Evolutionary conservation across 208 protist species (phyloP).

Genomic region (Trypanosoma vivax): DNA sequence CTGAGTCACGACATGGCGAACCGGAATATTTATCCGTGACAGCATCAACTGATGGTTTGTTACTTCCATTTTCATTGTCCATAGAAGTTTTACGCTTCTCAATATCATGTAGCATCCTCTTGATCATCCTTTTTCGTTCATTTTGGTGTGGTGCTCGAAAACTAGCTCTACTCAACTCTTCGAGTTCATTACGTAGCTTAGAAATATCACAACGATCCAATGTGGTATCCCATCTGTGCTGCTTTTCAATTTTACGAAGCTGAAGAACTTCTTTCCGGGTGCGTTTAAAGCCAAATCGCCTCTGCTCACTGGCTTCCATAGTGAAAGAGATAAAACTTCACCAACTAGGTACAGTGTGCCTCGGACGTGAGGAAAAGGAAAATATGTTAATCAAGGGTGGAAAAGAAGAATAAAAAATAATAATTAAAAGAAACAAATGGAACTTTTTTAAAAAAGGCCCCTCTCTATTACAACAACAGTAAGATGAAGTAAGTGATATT

Average conservation of each 20-base stretch:
- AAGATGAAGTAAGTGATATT: too few relatives aligned
- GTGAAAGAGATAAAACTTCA: neutral
- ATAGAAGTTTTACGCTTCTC: neutral
- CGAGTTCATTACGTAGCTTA: slow-evolving; percentile 50
- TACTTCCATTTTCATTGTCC: neutral
- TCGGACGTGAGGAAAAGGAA: too few relatives aligned
- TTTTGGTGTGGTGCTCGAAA: slow-evolving; percentile 72
- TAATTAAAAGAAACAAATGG: too few relatives aligned
- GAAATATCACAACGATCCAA: slow-evolving; percentile 36
- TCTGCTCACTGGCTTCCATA: slow-evolving; percentile 16
- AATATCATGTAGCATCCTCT: slow-evolving; percentile 40
- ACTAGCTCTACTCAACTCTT: slow-evolving; percentile 31
- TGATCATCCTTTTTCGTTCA: slow-evolving; percentile 55
- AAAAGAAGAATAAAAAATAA: too few relatives aligned
- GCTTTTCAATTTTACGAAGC: slow-evolving; percentile 36
- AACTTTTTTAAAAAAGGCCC: too few relatives aligned
- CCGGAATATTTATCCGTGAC: neutral
- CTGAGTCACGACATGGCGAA: slow-evolving; percentile 7
- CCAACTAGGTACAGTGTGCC: too few relatives aligned
- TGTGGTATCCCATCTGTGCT: slow-evolving; percentile 42
- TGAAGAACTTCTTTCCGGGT: slow-evolving; percentile 36
- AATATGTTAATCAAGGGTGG: too few relatives aligned
- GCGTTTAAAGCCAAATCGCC: slow-evolving; percentile 52
- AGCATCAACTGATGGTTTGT: neutral
- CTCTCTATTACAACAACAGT: too few relatives aligned